These are phyloP conservation scores for Cudoniella acicularis DNA, from an alignment of 495 filamentous ascomycete genomes.

Conservation along the genomic window DNA sequence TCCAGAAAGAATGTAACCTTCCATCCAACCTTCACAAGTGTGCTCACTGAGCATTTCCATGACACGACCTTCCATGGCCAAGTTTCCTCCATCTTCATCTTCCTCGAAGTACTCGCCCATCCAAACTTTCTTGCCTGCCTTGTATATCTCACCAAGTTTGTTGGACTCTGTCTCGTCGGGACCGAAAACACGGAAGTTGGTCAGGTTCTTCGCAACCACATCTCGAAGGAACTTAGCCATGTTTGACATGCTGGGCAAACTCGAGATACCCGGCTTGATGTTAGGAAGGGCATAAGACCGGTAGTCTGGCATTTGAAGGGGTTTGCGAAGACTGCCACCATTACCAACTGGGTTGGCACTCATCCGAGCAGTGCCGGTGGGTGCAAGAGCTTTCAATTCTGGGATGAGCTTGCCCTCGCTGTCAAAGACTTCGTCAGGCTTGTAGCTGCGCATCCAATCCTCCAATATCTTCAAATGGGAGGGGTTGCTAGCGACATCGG, in stretches of 20 bases:
- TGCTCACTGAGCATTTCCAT: constrained; percentile 79
- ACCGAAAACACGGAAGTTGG: constrained; percentile 67
- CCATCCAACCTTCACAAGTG: constrained; percentile 72
- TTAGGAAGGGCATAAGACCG: constrained; percentile 54
- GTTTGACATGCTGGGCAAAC: constrained; percentile 56
- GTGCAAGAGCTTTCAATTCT: constrained; percentile 58
- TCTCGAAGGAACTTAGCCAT: constrained; percentile 62
- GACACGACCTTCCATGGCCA: constrained; percentile 58
- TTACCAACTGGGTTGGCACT: constrained; percentile 71
- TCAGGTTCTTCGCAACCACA: constrained; percentile 54
- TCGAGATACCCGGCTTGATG: constrained; percentile 46
- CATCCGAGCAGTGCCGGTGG: constrained; percentile 58
- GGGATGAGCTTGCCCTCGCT: constrained; percentile 52
- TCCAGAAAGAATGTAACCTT: constrained; percentile 68
- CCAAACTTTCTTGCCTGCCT: constrained; percentile 72
- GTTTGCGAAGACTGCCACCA: constrained; percentile 58
- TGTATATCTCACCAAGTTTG: constrained; percentile 64
- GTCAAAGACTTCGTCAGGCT: constrained; percentile 62
- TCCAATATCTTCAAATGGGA: constrained; percentile 60
- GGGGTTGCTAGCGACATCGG: constrained; percentile 56
- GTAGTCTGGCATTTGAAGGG: constrained; percentile 63
- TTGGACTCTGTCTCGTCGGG: constrained; percentile 77
- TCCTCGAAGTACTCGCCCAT: constrained; percentile 71
- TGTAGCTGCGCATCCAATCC: constrained; percentile 66
- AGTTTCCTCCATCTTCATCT: constrained; percentile 64